These are phyloP conservation scores for Nepenthes alata DNA, from an alignment of 179 eudicot genomes.

Conservation along the genomic window DNA sequence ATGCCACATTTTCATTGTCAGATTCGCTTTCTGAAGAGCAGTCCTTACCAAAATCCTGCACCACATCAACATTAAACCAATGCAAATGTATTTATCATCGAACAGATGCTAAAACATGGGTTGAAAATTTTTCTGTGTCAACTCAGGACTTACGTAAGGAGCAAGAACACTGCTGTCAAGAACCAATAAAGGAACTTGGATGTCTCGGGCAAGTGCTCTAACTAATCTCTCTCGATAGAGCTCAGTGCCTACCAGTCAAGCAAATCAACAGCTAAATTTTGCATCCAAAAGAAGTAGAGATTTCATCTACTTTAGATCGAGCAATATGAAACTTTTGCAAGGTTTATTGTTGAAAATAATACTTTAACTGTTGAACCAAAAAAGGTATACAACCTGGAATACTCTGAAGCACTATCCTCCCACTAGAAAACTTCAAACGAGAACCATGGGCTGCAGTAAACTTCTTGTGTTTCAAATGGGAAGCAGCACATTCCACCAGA, in stretches of 20 bases:
- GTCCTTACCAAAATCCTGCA: conserved; percentile 74
- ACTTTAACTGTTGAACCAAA: neutral
- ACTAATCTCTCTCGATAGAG: conserved; percentile 88
- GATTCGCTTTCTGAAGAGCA: conserved; percentile 60
- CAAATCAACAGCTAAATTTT: conserved; percentile 1
- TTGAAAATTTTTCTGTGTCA: neutral
- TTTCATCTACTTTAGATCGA: neutral
- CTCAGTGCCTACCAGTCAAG: conserved; percentile 56
- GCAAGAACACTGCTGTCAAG: conserved; percentile 90
- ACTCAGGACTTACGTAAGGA: conserved; percentile 54
- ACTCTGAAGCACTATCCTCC: conserved; percentile 87
- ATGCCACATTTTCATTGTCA: conserved; percentile 56
- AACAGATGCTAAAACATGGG: neutral
- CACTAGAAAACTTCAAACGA: conserved; percentile 66
- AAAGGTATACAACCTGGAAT: conserved; percentile 51
- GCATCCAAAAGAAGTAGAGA: neutral
- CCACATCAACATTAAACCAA: neutral
- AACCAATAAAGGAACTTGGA: conserved; percentile 69
- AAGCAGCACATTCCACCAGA: conserved; percentile 74
- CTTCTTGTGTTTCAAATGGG: conserved; percentile 65
- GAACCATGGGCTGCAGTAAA: conserved; percentile 55
- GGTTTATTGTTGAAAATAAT: neutral
- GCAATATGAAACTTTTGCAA: neutral
- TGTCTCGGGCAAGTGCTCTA: conserved; percentile 78
- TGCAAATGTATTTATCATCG: neutral